A percentile compares a stretch with the other conserved stretches of the same genome.
Evolutionary conservation across 179 eudicot genomes (phyloP).

Genomic region (Silene coronaria): DNA sequence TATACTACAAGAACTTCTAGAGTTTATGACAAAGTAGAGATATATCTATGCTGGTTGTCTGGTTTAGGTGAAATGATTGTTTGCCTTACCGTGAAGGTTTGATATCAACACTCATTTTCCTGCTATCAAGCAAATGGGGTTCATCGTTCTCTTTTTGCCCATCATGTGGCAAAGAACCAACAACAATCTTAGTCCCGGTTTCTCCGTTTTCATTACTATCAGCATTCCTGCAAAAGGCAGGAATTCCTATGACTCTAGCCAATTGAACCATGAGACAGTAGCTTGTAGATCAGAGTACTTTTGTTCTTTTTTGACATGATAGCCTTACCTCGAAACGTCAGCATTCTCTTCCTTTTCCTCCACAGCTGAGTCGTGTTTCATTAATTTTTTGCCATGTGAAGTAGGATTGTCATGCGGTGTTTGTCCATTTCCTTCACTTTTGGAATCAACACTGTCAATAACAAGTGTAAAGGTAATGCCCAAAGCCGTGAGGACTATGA

Average conservation of each 20-base stretch:
- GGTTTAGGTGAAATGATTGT: background rate
- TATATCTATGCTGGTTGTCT: background rate
- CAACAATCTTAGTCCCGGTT: constrained; percentile 16
- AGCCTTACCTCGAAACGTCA: constrained; percentile 35
- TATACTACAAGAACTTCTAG: background rate
- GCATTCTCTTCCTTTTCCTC: constrained; percentile 27
- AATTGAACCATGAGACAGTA: background rate
- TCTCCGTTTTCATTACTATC: constrained; percentile 8
- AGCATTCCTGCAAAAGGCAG: constrained; percentile 19
- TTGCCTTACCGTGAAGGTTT: constrained; percentile 33
- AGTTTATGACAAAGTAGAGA: background rate
- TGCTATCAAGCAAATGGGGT: constrained; percentile 16
- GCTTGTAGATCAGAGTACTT: background rate
- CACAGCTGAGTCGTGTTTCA: constrained; percentile 15
- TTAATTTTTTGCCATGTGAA: constrained; percentile 22
- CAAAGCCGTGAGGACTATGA: background rate
- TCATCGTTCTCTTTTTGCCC: constrained; percentile 19
- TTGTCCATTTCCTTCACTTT: constrained; percentile 26
- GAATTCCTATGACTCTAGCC: constrained; percentile 2
- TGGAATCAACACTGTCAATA: constrained; percentile 24
- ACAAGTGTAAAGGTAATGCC: constrained; percentile 14
- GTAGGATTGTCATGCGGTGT: constrained; percentile 26
- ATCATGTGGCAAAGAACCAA: constrained; percentile 11
- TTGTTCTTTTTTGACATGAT: constrained; percentile 2
- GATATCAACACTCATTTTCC: constrained; percentile 22